A percentile compares a stretch with the other conserved stretches of the same genome.
These are phyloP conservation scores for Xerocomus brunneocitrinus DNA, from an alignment of 768 basidiomycete genomes.

Conservation along the genomic window DNA sequence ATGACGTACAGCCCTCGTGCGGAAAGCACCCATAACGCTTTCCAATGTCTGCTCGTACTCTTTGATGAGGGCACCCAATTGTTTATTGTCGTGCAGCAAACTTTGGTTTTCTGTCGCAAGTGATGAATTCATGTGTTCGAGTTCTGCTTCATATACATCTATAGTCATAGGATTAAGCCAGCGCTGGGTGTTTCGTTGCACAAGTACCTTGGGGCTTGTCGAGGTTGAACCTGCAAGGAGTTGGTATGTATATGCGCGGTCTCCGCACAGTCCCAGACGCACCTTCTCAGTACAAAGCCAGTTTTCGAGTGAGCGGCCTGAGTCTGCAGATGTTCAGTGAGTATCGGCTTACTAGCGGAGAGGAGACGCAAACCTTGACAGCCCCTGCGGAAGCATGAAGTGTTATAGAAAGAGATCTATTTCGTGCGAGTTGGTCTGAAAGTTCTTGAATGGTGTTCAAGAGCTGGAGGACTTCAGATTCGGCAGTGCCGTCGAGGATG, in stretches of 20 bases:
- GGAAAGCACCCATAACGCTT: slow-evolving; percentile 87
- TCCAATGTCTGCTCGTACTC: slow-evolving; percentile 98
- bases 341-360: neutral
- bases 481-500: slow-evolving; percentile 48
- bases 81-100: slow-evolving; percentile 93
- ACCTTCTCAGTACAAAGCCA: slow-evolving; percentile 87
- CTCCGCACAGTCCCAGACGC: slow-evolving; percentile 19
- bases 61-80: slow-evolving; percentile 82
- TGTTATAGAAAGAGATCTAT: slow-evolving; percentile 64
- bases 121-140: slow-evolving; percentile 82
- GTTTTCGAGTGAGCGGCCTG: slow-evolving; percentile 89
- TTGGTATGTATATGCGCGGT: neutral
- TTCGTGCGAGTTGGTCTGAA: slow-evolving; percentile 77
- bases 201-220: slow-evolving; percentile 77
- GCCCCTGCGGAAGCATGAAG: slow-evolving; percentile 70
- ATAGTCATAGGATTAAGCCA: slow-evolving; percentile 7
- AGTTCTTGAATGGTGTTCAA: slow-evolving; percentile 73
- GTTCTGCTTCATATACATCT: slow-evolving; percentile 89
- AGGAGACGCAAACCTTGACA: slow-evolving; percentile 61
- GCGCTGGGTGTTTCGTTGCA: neutral
- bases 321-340: slow-evolving; percentile 40
- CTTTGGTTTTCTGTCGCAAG: slow-evolving; percentile 80
- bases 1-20: slow-evolving; percentile 79
- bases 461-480: slow-evolving; percentile 58
- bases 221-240: slow-evolving; percentile 61